Evolutionary conservation across 371 early-diverging fungal species (phyloP).

Genomic region (Apophysomyces ossiformis): DNA sequence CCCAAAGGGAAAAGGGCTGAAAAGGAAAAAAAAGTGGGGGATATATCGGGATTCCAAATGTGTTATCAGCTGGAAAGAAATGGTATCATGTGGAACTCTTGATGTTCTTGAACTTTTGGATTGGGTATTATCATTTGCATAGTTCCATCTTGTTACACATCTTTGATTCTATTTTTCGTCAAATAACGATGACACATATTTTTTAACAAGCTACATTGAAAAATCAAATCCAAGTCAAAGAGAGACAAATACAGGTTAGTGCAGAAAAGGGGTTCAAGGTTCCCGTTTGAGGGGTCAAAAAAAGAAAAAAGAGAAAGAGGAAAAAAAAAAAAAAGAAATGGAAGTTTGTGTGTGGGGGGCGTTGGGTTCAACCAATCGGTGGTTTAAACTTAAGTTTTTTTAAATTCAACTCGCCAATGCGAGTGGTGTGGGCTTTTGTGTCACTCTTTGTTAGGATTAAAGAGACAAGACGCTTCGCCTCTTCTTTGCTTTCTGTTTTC

Average conservation of each 20-base stretch:
- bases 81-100: constrained; percentile 3
- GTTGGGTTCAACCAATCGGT: background rate
- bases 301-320: background rate
- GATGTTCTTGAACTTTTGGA: background rate
- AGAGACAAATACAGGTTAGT: no score
- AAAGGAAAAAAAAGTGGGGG: constrained; percentile 9
- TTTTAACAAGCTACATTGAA: no score
- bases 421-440: constrained; percentile 8
- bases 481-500: constrained; percentile 15
- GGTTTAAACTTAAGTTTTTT: background rate
- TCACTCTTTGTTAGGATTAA: constrained; percentile 12
- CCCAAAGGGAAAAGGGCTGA: background rate
- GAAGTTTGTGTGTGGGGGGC: background rate
- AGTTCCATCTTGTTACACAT: no score
- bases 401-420: background rate
- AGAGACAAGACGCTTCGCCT: background rate
- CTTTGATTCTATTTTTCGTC: no score
- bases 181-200: no score
- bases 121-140: no score
- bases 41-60: background rate
- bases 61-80: constrained; percentile 8
- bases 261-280: no score
- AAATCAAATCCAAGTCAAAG: no score
- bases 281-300: background rate
- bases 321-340: background rate